phyloP scores from a whole-genome alignment of 306 rosid species.

The Rosa chinensis region DNA sequence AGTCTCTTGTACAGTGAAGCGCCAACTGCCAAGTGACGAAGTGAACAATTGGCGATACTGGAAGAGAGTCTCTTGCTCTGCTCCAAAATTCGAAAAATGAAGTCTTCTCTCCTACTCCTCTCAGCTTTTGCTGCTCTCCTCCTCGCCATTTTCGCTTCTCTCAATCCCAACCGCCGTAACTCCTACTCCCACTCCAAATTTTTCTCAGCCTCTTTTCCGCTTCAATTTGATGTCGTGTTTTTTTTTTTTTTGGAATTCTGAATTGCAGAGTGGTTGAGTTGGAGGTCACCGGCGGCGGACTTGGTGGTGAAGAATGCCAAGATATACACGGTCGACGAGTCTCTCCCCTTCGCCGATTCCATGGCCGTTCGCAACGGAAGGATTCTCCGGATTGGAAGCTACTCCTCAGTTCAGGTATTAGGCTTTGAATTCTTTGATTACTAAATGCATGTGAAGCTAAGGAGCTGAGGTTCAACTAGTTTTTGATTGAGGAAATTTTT shows the following conservation, averaged over 20 bases:
- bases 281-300: conserved; percentile 46
- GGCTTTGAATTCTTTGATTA: too few relatives aligned
- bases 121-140: conserved; percentile 37
- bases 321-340: conserved; percentile 66
- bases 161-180: conserved; percentile 21
- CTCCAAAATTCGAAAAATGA: conserved; percentile 4
- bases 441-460: neutral
- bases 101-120: neutral
- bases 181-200: neutral
- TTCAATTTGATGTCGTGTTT: neutral
- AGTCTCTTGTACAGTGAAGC: too few relatives aligned
- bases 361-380: conserved; percentile 69
- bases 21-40: too few relatives aligned
- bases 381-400: conserved; percentile 64
- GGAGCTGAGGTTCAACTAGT: neutral
- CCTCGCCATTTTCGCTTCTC: conserved; percentile 31
- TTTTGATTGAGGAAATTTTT: neutral
- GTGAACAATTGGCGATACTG: too few relatives aligned
- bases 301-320: conserved; percentile 60
- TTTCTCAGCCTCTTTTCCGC: neutral
- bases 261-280: conserved; percentile 26
- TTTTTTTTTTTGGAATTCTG: neutral
- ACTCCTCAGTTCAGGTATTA: conserved; percentile 53
- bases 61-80: too few relatives aligned
- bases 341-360: conserved; percentile 71